These are phyloP conservation scores for Tolypocladium album DNA, from an alignment of 2,329 filamentous ascomycete species.

Conservation along the genomic window DNA sequence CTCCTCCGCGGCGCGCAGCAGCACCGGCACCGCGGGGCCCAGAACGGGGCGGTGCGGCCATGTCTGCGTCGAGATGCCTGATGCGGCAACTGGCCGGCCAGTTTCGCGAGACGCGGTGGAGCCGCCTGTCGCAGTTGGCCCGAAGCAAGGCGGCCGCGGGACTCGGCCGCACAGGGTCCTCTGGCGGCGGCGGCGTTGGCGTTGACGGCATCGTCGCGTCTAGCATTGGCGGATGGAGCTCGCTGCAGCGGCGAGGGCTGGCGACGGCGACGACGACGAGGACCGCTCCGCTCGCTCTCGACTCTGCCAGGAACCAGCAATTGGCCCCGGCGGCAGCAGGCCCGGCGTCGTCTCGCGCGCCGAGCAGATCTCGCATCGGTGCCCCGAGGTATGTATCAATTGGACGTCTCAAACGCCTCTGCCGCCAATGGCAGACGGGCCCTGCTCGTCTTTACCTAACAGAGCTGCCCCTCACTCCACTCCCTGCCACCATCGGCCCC, in stretches of 20 bases:
- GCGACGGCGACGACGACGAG: background rate
- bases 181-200: background rate
- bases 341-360: too few species aligned
- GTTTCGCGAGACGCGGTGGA: conserved; percentile 3
- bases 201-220: background rate
- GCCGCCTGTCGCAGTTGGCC: conserved; percentile 2
- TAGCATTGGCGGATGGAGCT: background rate
- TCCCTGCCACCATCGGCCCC: background rate
- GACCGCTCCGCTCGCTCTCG: background rate
- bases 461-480: background rate
- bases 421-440: background rate
- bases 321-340: background rate
- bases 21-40: background rate
- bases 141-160: conserved; percentile 4
- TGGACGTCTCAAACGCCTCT: background rate
- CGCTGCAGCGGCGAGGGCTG: background rate
- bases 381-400: background rate
- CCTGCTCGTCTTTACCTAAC: background rate
- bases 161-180: background rate
- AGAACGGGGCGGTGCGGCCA: background rate
- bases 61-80: conserved; percentile 7
- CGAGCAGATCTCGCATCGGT: background rate
- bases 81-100: conserved; percentile 7
- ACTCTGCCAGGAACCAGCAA: background rate
- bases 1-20: background rate